Evolutionary conservation across 1,284 basidiomycete genomes (phyloP).

Genomic region (Somion occarium): DNA sequence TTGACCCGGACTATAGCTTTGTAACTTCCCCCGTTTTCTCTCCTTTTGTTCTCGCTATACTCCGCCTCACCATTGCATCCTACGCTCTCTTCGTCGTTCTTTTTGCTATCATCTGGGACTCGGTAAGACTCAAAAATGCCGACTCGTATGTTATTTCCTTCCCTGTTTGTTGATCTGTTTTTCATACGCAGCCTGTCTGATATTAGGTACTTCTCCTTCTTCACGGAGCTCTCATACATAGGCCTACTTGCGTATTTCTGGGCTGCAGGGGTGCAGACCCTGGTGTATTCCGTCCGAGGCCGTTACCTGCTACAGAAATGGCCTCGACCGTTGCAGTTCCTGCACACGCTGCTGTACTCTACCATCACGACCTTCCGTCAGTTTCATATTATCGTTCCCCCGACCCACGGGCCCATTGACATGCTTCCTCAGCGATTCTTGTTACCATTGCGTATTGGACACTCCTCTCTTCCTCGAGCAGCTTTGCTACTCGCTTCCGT

Average conservation of each 20-base stretch:
- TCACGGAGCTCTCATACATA: conserved; percentile 59
- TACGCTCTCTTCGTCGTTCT: conserved; percentile 49
- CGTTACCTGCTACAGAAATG: conserved; percentile 56
- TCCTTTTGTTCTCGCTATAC: conserved; percentile 37
- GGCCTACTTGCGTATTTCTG: conserved; percentile 61
- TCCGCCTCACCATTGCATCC: conserved; percentile 46
- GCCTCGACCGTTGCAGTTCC: conserved; percentile 49
- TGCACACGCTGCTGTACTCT: conserved; percentile 51
- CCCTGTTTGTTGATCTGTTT: background rate
- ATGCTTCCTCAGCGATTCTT: conserved; percentile 45
- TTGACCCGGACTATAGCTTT: conserved; percentile 47
- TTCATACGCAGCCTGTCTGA: background rate
- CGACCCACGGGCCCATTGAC: background rate
- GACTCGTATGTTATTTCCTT: conserved; percentile 14
- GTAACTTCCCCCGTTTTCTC: conserved; percentile 59
- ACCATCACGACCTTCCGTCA: conserved; percentile 58
- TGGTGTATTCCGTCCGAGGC: conserved; percentile 35
- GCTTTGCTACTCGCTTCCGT: conserved; percentile 39
- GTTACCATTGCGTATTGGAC: conserved; percentile 68
- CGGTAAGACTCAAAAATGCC: conserved; percentile 26
- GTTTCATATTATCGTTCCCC: conserved; percentile 24
- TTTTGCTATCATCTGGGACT: conserved; percentile 37
- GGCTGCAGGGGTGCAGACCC: conserved; percentile 51
- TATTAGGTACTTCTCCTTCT: conserved; percentile 57
- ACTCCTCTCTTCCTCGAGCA: conserved; percentile 39